phyloP scores from a whole-genome alignment of 1,139 yeast genomes.

The Taiozyma sp. region DNA sequence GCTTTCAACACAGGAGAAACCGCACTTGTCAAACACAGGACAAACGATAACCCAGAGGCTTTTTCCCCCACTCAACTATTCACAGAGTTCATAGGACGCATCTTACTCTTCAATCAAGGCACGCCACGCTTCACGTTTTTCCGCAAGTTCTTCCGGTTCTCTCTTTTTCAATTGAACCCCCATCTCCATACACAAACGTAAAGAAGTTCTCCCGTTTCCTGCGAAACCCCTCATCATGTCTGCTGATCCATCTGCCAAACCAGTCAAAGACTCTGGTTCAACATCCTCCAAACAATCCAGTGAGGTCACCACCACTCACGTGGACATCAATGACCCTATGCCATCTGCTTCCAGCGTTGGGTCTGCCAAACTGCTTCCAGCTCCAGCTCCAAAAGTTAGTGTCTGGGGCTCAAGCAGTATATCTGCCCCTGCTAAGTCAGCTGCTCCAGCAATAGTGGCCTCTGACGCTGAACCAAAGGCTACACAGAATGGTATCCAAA shows the following conservation, averaged over 20 bases:
- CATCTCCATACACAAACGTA: background rate
- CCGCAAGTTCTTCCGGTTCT: background rate
- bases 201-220: background rate
- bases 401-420: slow-evolving; percentile 22
- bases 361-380: slow-evolving; percentile 23
- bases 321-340: background rate
- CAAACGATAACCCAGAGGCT: background rate
- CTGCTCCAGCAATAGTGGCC: background rate
- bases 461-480: background rate
- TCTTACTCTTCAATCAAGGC: background rate
- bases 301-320: slow-evolving; percentile 4
- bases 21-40: background rate
- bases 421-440: background rate
- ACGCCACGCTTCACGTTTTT: background rate
- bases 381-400: slow-evolving; percentile 26
- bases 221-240: background rate
- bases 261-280: background rate
- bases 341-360: slow-evolving; percentile 7
- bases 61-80: background rate
- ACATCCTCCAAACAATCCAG: slow-evolving; percentile 1
- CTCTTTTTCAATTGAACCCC: background rate
- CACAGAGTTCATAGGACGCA: background rate
- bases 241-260: background rate
- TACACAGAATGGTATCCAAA: background rate
- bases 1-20: background rate